Base-by-base conservation (phyloP, 129 eudicot species). In the Pulicaria dysenterica region DNA sequence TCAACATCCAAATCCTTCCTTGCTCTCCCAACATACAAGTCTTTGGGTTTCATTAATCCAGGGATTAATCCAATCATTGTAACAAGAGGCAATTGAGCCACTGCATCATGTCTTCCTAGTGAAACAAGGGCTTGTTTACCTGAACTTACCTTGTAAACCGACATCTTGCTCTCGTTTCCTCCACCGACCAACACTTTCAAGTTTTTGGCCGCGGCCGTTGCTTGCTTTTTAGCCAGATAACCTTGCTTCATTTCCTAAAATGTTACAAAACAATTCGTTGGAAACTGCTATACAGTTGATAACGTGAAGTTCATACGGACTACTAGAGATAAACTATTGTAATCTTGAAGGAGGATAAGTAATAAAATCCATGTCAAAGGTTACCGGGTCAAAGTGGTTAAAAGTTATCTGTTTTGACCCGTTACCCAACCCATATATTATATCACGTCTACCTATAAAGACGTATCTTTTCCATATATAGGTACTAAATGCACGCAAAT, bases 171-270 rank as follows among this genome's bases (percentile, higher is more conserved):
- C 58, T 84, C 93, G 3, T 83, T 77, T 60, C 83, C 96, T 83
- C 93, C 96, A 1, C 47, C 39, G 79, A 88, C 7, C 80, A 88
- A 43, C 60, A 84, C 6, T 73, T 84, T 83, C 46, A 91, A 34
- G 87, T 88, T 91, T 59, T 91, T 88, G 1, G 89, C 80, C 4
- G 90, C 96, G 48, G 83, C 64, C 34, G 70, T 59, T 17, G 96
- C 95, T 55, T 91, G 96, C 48, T 86, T 84, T 64, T 88, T 88
- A 34, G 97, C 97, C 48, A 86, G 77, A 80, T 86, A 84, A 57
- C 97, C 96, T 80, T 91, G 97, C 73, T 91, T 88, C 19, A 80
- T 78, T 83, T 91, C 97, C 97, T 91, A 75, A 60, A 14, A 56
- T 15, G 67, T 65, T 53, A 64, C 37, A 14, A 64, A 41, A 24